Base-by-base conservation (phyloP, 352 stramenopile genomes). In the Globisporangium cederbergense region DNA sequence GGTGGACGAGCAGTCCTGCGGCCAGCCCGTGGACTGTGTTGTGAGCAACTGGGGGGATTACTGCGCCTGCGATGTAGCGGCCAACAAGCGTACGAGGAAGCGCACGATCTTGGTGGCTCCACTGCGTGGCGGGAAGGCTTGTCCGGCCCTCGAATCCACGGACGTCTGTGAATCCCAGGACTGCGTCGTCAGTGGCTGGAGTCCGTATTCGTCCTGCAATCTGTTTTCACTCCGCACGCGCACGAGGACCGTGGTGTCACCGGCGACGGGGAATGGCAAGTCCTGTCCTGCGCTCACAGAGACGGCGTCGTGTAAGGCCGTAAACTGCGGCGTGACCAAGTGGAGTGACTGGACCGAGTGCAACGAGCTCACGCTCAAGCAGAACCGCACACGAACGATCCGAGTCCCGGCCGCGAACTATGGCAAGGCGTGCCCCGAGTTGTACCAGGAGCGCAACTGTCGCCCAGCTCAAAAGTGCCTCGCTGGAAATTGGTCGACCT, bases 101-200 rank as follows among this genome's bases (percentile, higher is more conserved):
- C 76, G 81, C 0, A 64, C 68, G 11, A 73, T 91, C 34, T 1
- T 82, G 0, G 71, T 79, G 14, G 65, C 65, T 5, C 73, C 74
- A 0, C 71, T 68, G 5, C 74, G 77, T 5, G 68, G 74, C 5
- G 81, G 79, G 1, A 70, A 72, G 28, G 66, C 73, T 0, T 91
- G 80, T 47, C 78, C 74, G 0, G 7, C 63, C 2, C 65, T 91
- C 1, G 66, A 71, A 0, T 64, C 75, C 49, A 72, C 65, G 1
- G 67, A 77, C 4, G 28, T 62, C 6, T 91, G 82, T 42, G 60
- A 72, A 0, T 25, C 68, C 3, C 69, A 73, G 7, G 73, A 87
- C 56, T 92, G 81, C 60, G 73, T 73, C 43, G 76, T 88, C 0
- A 87, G 65, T 8, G 80, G 79, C 4, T 92, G 83, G 81, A 73